Conservation (phyloP, 1,139 yeast species). For the Magnusiomyces suaveolens region DNA sequence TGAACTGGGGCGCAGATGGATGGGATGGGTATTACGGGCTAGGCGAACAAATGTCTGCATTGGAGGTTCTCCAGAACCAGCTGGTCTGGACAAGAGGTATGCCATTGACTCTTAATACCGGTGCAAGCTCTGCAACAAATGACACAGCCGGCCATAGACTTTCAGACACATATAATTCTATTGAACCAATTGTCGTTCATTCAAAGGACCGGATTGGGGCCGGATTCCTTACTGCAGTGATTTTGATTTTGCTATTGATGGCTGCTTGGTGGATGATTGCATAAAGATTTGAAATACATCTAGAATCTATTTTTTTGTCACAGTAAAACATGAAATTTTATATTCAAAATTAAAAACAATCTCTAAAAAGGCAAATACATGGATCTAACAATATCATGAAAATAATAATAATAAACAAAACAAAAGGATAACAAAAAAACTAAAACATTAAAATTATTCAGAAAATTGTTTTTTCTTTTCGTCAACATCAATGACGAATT, state of each 20-base stretch:
- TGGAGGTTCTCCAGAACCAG: constrained; percentile 60
- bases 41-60: constrained; percentile 87
- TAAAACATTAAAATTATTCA: too few relatives aligned
- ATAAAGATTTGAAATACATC: constrained; percentile 4
- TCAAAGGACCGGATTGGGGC: constrained; percentile 72
- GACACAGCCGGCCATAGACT: not conserved
- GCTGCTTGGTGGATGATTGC: constrained; percentile 63
- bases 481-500: too few relatives aligned
- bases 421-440: too few relatives aligned
- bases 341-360: too few relatives aligned
- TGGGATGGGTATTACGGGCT: constrained; percentile 80
- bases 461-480: too few relatives aligned
- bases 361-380: too few relatives aligned
- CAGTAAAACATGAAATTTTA: too few relatives aligned
- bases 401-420: too few relatives aligned
- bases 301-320: too few relatives aligned
- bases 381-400: too few relatives aligned
- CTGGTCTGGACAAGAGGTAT: constrained; percentile 34
- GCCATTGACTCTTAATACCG: constrained; percentile 38
- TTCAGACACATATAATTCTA: not conserved
- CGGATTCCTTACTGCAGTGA: constrained; percentile 65
- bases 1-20: constrained; percentile 57
- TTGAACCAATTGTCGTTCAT: not conserved
- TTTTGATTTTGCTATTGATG: constrained; percentile 57
- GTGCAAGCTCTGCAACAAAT: constrained; percentile 36